These are phyloP conservation scores for Schwanniomyces yamadae DNA, from an alignment of 805 yeast species.

Conservation along the genomic window DNA sequence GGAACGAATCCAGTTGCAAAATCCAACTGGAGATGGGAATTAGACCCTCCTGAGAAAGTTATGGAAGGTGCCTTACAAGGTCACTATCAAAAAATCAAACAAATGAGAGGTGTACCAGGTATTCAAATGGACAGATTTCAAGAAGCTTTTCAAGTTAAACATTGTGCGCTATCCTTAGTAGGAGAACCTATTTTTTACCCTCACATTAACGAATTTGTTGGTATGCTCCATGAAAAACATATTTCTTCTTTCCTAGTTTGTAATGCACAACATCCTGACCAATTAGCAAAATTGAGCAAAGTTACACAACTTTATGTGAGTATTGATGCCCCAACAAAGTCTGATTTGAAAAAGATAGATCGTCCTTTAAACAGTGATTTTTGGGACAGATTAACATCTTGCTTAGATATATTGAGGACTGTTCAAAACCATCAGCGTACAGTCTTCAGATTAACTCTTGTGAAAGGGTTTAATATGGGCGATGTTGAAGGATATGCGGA, in stretches of 20 bases:
- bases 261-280: slow-evolving; percentile 94
- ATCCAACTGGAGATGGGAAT: slow-evolving; percentile 90
- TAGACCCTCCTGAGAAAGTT: slow-evolving; percentile 83
- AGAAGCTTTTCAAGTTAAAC: slow-evolving; percentile 85
- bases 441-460: slow-evolving; percentile 85
- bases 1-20: slow-evolving; percentile 97
- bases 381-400: slow-evolving; percentile 78
- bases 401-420: slow-evolving; percentile 76
- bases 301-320: slow-evolving; percentile 92
- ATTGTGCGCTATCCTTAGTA: slow-evolving; percentile 88
- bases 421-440: slow-evolving; percentile 81
- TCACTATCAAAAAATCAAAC: slow-evolving; percentile 88
- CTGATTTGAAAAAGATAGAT: slow-evolving; percentile 77
- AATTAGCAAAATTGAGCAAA: slow-evolving; percentile 61
- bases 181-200: slow-evolving; percentile 97
- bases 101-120: slow-evolving; percentile 95
- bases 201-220: slow-evolving; percentile 79
- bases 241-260: slow-evolving; percentile 90
- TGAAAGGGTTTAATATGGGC: slow-evolving; percentile 87
- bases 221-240: slow-evolving; percentile 72
- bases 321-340: slow-evolving; percentile 89
- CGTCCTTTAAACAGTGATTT: slow-evolving; percentile 86
- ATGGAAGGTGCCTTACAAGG: slow-evolving; percentile 84
- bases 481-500: slow-evolving; percentile 83
- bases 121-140: slow-evolving; percentile 85